These are phyloP conservation scores for Saussurea involucrata DNA, from an alignment of 129 eudicot species.

Conservation along the genomic window DNA sequence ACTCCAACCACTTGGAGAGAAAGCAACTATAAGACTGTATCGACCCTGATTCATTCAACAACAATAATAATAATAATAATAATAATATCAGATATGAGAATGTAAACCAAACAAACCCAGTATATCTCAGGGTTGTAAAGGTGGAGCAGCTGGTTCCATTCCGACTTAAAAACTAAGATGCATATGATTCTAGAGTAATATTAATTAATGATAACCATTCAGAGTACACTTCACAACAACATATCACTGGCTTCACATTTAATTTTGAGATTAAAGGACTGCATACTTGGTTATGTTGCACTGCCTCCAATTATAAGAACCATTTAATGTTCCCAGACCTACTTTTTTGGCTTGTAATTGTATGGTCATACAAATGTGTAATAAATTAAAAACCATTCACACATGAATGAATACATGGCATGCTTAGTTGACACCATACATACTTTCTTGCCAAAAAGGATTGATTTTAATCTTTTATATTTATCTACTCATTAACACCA, in stretches of 20 bases:
- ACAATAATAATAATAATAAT: not conserved
- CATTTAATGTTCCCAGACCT: conserved; percentile 10
- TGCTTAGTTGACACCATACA: not conserved
- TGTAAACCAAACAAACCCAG: not conserved
- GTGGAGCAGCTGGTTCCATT: too few species aligned
- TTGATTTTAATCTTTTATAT: not conserved
- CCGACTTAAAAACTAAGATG: not conserved
- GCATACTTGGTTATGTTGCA: conserved; percentile 6
- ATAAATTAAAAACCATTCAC: not conserved
- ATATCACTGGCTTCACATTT: not conserved
- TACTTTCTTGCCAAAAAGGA: not conserved
- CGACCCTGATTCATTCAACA: conserved; percentile 65
- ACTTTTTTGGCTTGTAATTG: conserved; percentile 14
- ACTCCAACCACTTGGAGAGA: conserved; percentile 98
- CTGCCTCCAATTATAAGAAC: not conserved
- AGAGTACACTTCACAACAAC: not conserved
- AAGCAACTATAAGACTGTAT: conserved; percentile 78
- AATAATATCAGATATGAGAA: not conserved
- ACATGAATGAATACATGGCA: not conserved
- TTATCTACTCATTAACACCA: not conserved
- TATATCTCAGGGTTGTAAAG: not conserved
- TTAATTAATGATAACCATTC: conserved; percentile 6
- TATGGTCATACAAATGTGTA: not conserved
- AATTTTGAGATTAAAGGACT: not conserved
- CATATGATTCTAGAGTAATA: not conserved